Base-by-base conservation (phyloP, 192 early-diverging fungal genomes). In the Podila horticola region DNA sequence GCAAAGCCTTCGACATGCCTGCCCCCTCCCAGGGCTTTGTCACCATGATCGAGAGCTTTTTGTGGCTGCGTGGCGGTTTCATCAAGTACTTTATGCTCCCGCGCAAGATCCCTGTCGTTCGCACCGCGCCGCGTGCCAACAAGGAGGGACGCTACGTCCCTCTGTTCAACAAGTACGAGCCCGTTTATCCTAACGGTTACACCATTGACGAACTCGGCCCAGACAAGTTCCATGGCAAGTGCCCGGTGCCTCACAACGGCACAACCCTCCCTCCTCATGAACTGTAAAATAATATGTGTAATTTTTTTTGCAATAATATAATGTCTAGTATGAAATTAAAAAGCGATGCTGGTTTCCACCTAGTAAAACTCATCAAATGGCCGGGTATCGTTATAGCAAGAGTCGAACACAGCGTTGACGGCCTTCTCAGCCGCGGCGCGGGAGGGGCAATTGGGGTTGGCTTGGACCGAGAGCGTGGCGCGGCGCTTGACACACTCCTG, bases 311-410 rank as follows among this genome's bases (percentile, higher is more conserved):
- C 41, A 45, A 17, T 17, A 45, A 45, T 36, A 45, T 12, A 45
- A 15, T 17, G 13, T 11, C 41, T 45, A 45, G 15, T 15, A 10
- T 15, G 15, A 45, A 45, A 17, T 15, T 1, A 3, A 45, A 45
- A 58, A 71, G 63, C 34, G 22, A 38, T 34, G 31, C 30, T 61
- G 24, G 20, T 41, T 36, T 28, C 34, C 26, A 15, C 69, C 75
- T 87, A 91, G 73, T 95, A 94, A 70, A 98, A 96, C 84, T 98
- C 97, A 82, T 97, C 96, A 83, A 97, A 98, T 1, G 97, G 97
- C 55, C 92, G 89, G n/a, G 96, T 98, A 76, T 98, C 97, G 13
- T 88, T 91, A 76, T 97, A 97, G 76, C 97, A 98, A 62, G 90
- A 92, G 33, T 94, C 87, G 85, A 95, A 98, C 5, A 97, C 97